A percentile compares a stretch with the other conserved stretches of the same genome.
These are phyloP conservation scores for Pichia sp. DNA, from an alignment of 1,139 yeast species.

Conservation along the genomic window DNA sequence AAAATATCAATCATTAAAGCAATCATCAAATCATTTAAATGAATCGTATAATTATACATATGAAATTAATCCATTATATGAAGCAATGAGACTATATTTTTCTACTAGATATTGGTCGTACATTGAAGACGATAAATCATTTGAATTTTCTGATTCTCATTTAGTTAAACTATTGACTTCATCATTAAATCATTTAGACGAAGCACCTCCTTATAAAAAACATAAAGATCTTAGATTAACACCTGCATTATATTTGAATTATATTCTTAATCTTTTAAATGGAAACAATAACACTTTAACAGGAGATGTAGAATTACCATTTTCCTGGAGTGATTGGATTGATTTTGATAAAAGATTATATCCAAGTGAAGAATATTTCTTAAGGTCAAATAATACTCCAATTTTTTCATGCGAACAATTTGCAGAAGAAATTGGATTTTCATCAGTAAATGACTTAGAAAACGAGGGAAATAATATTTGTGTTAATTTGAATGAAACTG, in stretches of 20 bases:
- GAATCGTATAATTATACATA: too few relatives aligned
- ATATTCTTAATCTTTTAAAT: neutral
- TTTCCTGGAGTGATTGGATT: conserved; percentile 28
- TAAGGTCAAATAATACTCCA: conserved; percentile 9
- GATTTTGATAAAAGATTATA: conserved; percentile 22
- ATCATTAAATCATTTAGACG: neutral
- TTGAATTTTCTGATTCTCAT: too few relatives aligned
- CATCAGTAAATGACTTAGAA: neutral
- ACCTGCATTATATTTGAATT: conserved; percentile 7
- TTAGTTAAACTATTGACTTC: too few relatives aligned
- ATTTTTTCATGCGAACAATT: conserved; percentile 19
- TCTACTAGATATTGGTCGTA: too few relatives aligned
- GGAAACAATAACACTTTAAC: neutral
- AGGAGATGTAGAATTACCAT: conserved; percentile 15
- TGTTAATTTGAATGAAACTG: conserved; percentile 13
- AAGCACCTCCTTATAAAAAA: neutral
- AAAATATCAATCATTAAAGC: too few relatives aligned
- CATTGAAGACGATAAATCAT: too few relatives aligned
- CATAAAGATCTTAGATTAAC: neutral
- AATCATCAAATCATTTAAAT: too few relatives aligned
- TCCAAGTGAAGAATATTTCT: conserved; percentile 19
- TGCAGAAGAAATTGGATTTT: conserved; percentile 15
- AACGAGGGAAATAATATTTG: conserved; percentile 10
- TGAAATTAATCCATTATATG: too few relatives aligned
- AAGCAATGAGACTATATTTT: too few relatives aligned